Base-by-base conservation (phyloP, 805 yeast genomes). In the Kuraishia ogatae region DNA sequence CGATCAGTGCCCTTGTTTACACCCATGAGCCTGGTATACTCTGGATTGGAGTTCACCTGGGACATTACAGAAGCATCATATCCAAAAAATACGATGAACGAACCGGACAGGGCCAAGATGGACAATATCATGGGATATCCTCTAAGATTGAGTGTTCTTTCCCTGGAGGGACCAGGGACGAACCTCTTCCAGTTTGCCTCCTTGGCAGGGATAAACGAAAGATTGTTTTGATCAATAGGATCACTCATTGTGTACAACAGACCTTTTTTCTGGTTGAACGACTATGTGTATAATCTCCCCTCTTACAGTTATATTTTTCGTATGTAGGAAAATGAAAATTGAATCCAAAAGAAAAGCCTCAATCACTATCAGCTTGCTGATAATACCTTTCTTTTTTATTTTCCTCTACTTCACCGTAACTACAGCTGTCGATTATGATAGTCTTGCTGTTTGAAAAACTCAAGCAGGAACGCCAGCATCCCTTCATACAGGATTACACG, bases 51-150 rank as follows among this genome's bases (percentile, higher is more conserved):
- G 53, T 51, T 51, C 21, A 51, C 53, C 48, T 51, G 53, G 15
- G 53, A 51, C 53, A 51, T 51, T 2, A 51, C 53, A 7, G 48
- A 35, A 46, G 53, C 53, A 24, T 51, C 53, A 39, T 51, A 51
- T n/a, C 53, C 53, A 23, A 47, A 54, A 29, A 54, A 54, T 2
- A 54, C 43, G 50, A 54, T 54, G 43, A 54, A 54, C 11, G 50
- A 39, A n/a, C 55, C 55, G 7, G 50, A 13, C 17, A 54, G 50
- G n/a, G 50, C 50, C 19, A 54, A 22, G 20, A 54, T 50, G 20
- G 51, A 21, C 3, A 23, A 13, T 15, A 54, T 23, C 55, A 54
- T 54, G n/a, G 39, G n/a, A 11, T 28, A 19, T 2, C 55, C 55
- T 5, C 22, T 7, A 22, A 54, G 50, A 6, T 20, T 26, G 20